Evolutionary conservation across 2,329 filamentous ascomycete species (phyloP), one percentile per base, ranked within the genome.

Genomic region (Penicillium polonicum): DNA sequence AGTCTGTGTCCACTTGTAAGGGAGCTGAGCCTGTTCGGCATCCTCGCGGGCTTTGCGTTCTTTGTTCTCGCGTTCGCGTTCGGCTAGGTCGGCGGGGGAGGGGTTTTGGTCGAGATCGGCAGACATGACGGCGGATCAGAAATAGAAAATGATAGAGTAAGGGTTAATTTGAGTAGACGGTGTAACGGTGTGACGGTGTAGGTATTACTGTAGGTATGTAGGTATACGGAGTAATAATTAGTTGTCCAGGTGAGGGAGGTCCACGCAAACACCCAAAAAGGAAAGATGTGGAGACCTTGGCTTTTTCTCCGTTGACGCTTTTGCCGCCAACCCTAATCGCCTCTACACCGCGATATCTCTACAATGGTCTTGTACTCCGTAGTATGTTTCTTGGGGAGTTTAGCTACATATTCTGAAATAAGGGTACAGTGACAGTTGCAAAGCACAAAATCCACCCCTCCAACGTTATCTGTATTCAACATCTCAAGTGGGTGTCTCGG

Each of bases 1-100:
- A 25, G 89, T 92, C 79, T 99, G 94, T 12, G 85, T 89, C 94
- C 94, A 99, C 79, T 95, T 94, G 86, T 99, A 99, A 0, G 94
- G 94, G 42, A 99, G 87, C 25, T 88, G 85, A 42, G 87, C 89
- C 80, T 99, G 94, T 79, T 99, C 94, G 68, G 88, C 89, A 56
- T 84, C 82, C 79, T 99, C 92, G 73, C 88, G 87, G 61, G 86
- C 88, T 69, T 82, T 82, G 64, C 80, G 80, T 67, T 84, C 84
- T 62, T 79, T 80, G 68, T 87, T 84, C 64, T 80, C 76, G 61
- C 75, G 78, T 58, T 82, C 79, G 60, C 81, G 83, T 70, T 84
- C 81, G 57, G 80, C 70, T 35, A 67, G 19, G 25, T 75, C 72
- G 31, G 62, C 59, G 27, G 70, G 68, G 33, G 68, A 71, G 12